These are phyloP conservation scores for Cladosporium sp. DNA, from an alignment of 2,329 filamentous ascomycete species.

Conservation along the genomic window DNA sequence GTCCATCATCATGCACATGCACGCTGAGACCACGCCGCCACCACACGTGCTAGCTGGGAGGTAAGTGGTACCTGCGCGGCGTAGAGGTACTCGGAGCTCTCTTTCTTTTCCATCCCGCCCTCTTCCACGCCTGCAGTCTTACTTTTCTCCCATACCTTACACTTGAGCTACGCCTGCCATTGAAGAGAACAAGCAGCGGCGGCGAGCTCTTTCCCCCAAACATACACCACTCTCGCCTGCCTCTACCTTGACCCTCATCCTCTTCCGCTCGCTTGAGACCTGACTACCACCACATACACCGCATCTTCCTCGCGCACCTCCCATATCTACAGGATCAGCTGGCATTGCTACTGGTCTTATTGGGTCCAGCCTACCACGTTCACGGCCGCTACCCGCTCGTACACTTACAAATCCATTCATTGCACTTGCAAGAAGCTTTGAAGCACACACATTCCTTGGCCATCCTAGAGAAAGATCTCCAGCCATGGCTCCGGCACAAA, in stretches of 20 bases:
- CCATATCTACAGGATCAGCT: constrained; percentile 6
- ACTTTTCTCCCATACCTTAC: not conserved
- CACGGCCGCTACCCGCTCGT: constrained; percentile 5
- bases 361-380: not conserved
- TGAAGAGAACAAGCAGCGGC: constrained; percentile 13
- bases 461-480: not conserved
- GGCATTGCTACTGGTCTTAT: constrained; percentile 18
- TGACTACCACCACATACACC: not conserved
- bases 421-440: not conserved
- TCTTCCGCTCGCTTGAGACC: constrained; percentile 5
- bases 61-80: constrained; percentile 15
- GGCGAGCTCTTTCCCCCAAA: constrained; percentile 5
- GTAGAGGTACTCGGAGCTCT: not conserved
- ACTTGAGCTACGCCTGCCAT: not conserved
- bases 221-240: constrained; percentile 8
- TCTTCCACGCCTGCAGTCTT: constrained; percentile 6
- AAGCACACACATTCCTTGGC: constrained; percentile 7
- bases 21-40: constrained; percentile 11
- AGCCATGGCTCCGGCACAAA: constrained; percentile 40
- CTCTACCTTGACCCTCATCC: not conserved
- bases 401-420: not conserved
- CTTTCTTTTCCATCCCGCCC: constrained; percentile 14
- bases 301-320: constrained; percentile 9
- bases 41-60: constrained; percentile 2
- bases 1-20: constrained; percentile 11